Percentiles rank a stretch among this genome's conserved stretches.
Conservation (phyloP, 192 early-diverging fungal genomes). For the Funneliformis geosporum region DNA sequence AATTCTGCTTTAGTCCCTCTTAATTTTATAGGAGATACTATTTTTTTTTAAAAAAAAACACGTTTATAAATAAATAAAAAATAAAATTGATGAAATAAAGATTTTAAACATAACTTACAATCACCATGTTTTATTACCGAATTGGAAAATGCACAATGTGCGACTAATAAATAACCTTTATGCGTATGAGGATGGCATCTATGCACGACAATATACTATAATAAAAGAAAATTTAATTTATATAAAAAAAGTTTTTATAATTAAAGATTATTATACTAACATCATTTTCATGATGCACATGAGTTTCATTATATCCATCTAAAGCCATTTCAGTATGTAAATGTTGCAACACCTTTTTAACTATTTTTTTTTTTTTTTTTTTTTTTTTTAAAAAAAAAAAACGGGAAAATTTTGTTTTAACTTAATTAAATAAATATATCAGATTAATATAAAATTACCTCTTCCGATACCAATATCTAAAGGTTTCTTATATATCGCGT, state of each 20-base stretch:
- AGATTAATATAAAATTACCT: constrained; percentile 43
- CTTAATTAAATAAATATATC: constrained; percentile 3
- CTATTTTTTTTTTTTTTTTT: constrained; percentile 38
- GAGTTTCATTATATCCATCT: constrained; percentile 85
- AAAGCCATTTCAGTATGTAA: constrained; percentile 84
- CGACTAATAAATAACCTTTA: constrained; percentile 90
- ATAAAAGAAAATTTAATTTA: neutral
- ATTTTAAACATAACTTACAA: no score
- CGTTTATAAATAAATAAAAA: neutral
- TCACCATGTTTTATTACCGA: constrained; percentile 36
- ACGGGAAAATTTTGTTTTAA: neutral
- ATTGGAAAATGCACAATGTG: constrained; percentile 80
- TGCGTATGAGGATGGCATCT: constrained; percentile 88
- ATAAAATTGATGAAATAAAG: no score
- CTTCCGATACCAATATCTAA: constrained; percentile 58
- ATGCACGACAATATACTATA: constrained; percentile 87
- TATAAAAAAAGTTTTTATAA: neutral
- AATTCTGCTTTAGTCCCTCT: constrained; percentile 58
- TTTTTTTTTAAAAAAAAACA: constrained; percentile 8
- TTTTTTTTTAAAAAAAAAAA: no score
- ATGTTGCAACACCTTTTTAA: constrained; percentile 71
- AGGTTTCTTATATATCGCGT: constrained; percentile 62
- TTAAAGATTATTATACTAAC: constrained; percentile 42
- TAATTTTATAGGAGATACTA: constrained; percentile 60
- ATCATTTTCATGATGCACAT: constrained; percentile 94